A percentile compares a stretch with the other conserved stretches of the same genome.
These are phyloP conservation scores for Peronospora belbahrii DNA, from an alignment of 352 stramenopile species.

Conservation along the genomic window DNA sequence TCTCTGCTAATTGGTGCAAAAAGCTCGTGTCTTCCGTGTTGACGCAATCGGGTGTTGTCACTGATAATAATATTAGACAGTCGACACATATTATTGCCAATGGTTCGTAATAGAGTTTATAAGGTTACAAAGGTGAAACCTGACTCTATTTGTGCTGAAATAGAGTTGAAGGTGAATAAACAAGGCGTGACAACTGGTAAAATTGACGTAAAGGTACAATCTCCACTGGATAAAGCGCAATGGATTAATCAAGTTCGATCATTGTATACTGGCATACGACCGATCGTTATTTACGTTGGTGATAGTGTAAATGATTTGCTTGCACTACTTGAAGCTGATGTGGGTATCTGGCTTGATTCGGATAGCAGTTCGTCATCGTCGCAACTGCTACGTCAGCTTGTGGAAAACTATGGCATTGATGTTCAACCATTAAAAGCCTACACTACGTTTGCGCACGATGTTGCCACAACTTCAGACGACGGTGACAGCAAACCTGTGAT, in stretches of 20 bases:
- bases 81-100: conserved; percentile 41
- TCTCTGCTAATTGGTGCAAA: conserved; percentile 64
- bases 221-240: conserved; percentile 43
- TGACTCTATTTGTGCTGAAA: conserved; percentile 2
- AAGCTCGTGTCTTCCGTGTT: conserved; percentile 36
- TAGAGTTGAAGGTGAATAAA: conserved; percentile 43
- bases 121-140: not conserved
- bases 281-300: conserved; percentile 44
- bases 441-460: conserved; percentile 12
- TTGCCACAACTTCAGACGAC: not conserved
- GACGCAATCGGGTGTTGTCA: not conserved
- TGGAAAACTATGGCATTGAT: conserved; percentile 27
- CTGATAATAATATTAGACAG: no score
- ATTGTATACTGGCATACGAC: not conserved
- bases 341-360: conserved; percentile 37
- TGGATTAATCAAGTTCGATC: conserved; percentile 19
- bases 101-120: conserved; percentile 21
- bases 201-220: conserved; percentile 47
- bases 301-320: conserved; percentile 64
- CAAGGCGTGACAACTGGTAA: conserved; percentile 39
- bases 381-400: conserved; percentile 15
- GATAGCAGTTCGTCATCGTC: conserved; percentile 2
- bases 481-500: conserved; percentile 13
- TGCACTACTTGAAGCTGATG: conserved; percentile 51
- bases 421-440: conserved; percentile 19